Evolutionary conservation across 2,329 filamentous ascomycete genomes (phyloP), one percentile per base, ranked within the genome.

Genomic region (Diaporthe nobilis): DNA sequence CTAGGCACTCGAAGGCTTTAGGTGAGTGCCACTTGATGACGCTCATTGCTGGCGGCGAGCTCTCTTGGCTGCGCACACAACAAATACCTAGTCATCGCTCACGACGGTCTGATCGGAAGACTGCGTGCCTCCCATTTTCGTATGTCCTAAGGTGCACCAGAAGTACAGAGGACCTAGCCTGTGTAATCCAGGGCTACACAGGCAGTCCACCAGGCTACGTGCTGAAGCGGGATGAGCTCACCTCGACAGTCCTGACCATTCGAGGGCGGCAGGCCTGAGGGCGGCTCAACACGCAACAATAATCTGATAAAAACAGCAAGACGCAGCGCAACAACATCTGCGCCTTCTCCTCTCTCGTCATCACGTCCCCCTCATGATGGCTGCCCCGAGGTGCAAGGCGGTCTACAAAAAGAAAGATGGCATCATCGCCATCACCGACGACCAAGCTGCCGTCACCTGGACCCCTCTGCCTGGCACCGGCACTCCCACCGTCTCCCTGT

Each of bases 391-490:
- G 79, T 94, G 93, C 76, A 91, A 90, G 78, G 92, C 94, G 71
- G 88, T 92, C 75, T 98, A 97, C 89, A 98, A 98, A 87, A 99
- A 98, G 88, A 97, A 98, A 85, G 94, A 98, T 87, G 97, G 97
- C 83, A 91, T 91, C 77, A 87, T 99, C 81, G 91, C 92, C 37
- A 88, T 98, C 80, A 92, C 94, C 22, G 87, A 90, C 74, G 95
- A 98, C 84, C 89, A 91, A 81, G 91, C 90, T 81, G 92, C 89
- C 51, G 91, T 98, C 77, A 93, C 91, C 83, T 99, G 96, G 96
- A 94, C 92, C 44, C 94, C 95, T 13, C 88, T 91, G 72, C 89
- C 89, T 61, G 89, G 90, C 47, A 89, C 88, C 73, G 90, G 92
- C 3, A 88, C 92, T 72, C 89, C 94, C 4, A 87, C 89, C 37